Evolutionary conservation across 139 green algal genomes (phyloP), one percentile per base, ranked within the genome.

Genomic region (Chlorella sp.): DNA sequence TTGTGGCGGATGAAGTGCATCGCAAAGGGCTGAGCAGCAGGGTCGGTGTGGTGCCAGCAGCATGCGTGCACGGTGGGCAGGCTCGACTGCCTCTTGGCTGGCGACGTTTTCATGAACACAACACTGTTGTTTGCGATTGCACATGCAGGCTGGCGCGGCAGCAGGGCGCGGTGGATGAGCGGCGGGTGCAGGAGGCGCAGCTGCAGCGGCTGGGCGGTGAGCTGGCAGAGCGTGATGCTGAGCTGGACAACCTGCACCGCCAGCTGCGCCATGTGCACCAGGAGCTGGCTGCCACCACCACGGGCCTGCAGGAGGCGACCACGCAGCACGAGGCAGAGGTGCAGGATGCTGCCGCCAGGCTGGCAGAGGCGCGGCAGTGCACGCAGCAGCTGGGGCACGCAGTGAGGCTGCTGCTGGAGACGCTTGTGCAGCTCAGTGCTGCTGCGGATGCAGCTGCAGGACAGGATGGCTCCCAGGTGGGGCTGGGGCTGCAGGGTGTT

Each of bases 321-420:
- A 42, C 48, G 3, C 36, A 24, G 30, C 86, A 81, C 18, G 34
- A 3, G 5, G 34, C 22, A 14, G 71, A 66, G 32, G 69, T 57
- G 2, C 19, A 76, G 30, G 53, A 12, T 22, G 75, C 42, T 5
- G 71, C 73, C 32, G 53, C 12, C 53, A 26, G 34, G 42, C 71
- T 89, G 48, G 32, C 37, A 0, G 14, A n/a, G 4, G 73, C 73
- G 0, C 30, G 36, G n/a, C 86, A 40, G 12, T 69, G 75, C n/a
- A 60, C 36, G 18, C 34, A 48, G 73, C 48, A 89, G 86, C 86
- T 89, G 15, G 53, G n/a, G 30, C 64, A 85, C 40, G 80, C 83
- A 37, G 40, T 90, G 53, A 75, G 69, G 53, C 88, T 92, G 53
- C 91, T 93, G 57, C 79, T 80, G 53, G 91, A 81, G 57, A 81